phyloP scores from a whole-genome alignment of 208 protist genomes.

The Leishmania lainsoni region DNA sequence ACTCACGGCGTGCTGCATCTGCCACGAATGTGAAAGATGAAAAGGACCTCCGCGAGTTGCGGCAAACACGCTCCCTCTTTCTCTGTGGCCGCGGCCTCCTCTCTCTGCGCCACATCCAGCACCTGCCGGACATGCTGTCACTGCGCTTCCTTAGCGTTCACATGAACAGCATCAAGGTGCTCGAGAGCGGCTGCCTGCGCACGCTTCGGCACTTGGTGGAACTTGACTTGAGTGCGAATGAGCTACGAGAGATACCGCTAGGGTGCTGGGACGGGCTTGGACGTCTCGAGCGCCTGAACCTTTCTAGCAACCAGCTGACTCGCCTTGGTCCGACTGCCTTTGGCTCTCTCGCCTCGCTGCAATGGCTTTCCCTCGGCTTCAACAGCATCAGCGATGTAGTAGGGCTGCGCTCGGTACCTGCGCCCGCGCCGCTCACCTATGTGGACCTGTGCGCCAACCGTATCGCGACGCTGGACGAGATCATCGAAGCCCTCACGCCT shows the following conservation, averaged over 20 bases:
- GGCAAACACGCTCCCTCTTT: conserved; percentile 58
- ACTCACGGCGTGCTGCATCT: conserved; percentile 13
- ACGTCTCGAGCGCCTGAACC: conserved; percentile 63
- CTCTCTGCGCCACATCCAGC: conserved; percentile 69
- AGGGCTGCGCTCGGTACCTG: conserved; percentile 52
- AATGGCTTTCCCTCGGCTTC: conserved; percentile 78
- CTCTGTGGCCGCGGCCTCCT: conserved; percentile 64
- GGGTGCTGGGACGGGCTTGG: conserved; percentile 52
- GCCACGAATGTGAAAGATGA: conserved; percentile 18
- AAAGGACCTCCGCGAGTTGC: conserved; percentile 33
- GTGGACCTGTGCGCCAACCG: conserved; percentile 81
- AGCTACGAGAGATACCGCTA: conserved; percentile 34
- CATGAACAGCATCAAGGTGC: conserved; percentile 69
- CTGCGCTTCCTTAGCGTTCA: conserved; percentile 71
- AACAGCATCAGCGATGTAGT: conserved; percentile 59
- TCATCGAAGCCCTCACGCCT: conserved; percentile 36
- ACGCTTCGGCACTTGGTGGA: conserved; percentile 62
- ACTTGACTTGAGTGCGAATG: conserved; percentile 83
- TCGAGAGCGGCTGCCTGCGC: conserved; percentile 34
- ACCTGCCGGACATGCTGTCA: conserved; percentile 55
- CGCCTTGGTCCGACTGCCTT: conserved; percentile 34
- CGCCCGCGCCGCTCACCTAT: conserved; percentile 40
- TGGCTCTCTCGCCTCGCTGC: conserved; percentile 42
- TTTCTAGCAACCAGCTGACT: conserved; percentile 71
- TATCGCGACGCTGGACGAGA: conserved; percentile 36